phyloP scores from a whole-genome alignment of 2,329 filamentous ascomycete genomes.

The Pseudogymnoascus sp. region DNA sequence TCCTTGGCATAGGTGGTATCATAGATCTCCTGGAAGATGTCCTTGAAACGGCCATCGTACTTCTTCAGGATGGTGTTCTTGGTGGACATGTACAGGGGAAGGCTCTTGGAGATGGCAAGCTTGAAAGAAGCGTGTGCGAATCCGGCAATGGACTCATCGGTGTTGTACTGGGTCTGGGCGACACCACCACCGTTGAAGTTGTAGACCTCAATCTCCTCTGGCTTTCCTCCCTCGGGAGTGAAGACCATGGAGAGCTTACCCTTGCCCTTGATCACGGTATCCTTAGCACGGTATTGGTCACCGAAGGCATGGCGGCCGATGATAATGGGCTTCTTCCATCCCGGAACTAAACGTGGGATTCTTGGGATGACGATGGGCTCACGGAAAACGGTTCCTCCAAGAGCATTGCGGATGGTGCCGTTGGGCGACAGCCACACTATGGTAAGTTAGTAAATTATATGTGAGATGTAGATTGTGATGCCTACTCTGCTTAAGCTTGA shows the following conservation, averaged over 20 bases:
- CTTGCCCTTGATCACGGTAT: conserved; percentile 71
- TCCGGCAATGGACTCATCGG: conserved; percentile 85
- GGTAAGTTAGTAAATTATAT: conserved; percentile 15
- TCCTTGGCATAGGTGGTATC: conserved; percentile 77
- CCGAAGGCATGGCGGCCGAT: conserved; percentile 98
- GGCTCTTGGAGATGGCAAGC: conserved; percentile 75
- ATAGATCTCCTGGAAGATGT: conserved; percentile 97
- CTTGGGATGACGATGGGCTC: conserved; percentile 95
- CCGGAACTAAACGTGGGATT: conserved; percentile 86
- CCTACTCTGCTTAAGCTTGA: conserved; percentile 96
- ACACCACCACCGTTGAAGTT: conserved; percentile 84
- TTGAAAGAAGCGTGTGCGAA: conserved; percentile 98
- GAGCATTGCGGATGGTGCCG: conserved; percentile 70
- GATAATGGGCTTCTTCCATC: conserved; percentile 99
- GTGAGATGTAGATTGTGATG: conserved; percentile 9
- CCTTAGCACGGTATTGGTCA: conserved; percentile 97
- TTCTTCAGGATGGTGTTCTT: conserved; percentile 99
- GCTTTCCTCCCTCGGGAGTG: conserved; percentile 75
- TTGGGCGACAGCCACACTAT: conserved; percentile 97
- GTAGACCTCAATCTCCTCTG: conserved; percentile 82
- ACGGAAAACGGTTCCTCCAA: conserved; percentile 95
- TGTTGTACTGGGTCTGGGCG: conserved; percentile 97
- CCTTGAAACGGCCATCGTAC: conserved; percentile 98
- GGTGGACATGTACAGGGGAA: conserved; percentile 99
- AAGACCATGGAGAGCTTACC: conserved; percentile 93